Conservation (phyloP, 2,329 filamentous ascomycete species). For the Periconia digitata region DNA sequence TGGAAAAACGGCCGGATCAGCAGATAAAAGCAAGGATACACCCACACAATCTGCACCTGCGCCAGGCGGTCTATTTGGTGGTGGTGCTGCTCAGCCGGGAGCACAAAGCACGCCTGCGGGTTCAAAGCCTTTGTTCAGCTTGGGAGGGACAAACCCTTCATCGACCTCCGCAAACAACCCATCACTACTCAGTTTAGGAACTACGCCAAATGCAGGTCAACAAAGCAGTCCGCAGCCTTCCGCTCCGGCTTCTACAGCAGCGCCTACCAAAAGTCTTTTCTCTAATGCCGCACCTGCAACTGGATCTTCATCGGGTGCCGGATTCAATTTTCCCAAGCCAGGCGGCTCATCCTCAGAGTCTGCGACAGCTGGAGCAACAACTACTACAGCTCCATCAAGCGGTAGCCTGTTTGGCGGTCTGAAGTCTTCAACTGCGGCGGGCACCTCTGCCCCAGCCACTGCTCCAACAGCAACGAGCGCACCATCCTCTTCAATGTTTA, state of each 20-base stretch:
- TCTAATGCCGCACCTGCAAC: neutral
- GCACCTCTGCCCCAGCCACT: slow-evolving; percentile 14
- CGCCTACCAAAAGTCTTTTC: slow-evolving; percentile 23
- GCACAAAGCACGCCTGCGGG: slow-evolving; percentile 35
- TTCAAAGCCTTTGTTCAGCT: slow-evolving; percentile 33
- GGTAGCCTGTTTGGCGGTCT: slow-evolving; percentile 15
- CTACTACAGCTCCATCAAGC: slow-evolving; percentile 11
- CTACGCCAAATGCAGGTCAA: slow-evolving; percentile 24
- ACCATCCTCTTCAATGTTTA: slow-evolving; percentile 18
- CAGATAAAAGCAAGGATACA: slow-evolving; percentile 36
- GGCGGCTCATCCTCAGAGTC: neutral
- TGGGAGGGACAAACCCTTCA: slow-evolving; percentile 32
- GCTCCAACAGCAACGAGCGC: slow-evolving; percentile 19
- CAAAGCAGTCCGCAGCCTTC: slow-evolving; percentile 26
- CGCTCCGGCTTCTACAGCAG: slow-evolving; percentile 23
- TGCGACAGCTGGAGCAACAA: slow-evolving; percentile 8
- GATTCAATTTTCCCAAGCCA: slow-evolving; percentile 14
- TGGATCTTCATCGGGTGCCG: slow-evolving; percentile 2
- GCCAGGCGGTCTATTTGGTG: slow-evolving; percentile 20
- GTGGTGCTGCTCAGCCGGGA: slow-evolving; percentile 22
- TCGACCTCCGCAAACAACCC: slow-evolving; percentile 34
- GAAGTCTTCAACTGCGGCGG: slow-evolving; percentile 16
- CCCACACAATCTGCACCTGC: slow-evolving; percentile 29
- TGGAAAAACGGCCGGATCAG: slow-evolving; percentile 27
- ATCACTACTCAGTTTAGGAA: slow-evolving; percentile 28